phyloP scores from a whole-genome alignment of 1,284 basidiomycete species.

The Sporisorium exsertum region DNA sequence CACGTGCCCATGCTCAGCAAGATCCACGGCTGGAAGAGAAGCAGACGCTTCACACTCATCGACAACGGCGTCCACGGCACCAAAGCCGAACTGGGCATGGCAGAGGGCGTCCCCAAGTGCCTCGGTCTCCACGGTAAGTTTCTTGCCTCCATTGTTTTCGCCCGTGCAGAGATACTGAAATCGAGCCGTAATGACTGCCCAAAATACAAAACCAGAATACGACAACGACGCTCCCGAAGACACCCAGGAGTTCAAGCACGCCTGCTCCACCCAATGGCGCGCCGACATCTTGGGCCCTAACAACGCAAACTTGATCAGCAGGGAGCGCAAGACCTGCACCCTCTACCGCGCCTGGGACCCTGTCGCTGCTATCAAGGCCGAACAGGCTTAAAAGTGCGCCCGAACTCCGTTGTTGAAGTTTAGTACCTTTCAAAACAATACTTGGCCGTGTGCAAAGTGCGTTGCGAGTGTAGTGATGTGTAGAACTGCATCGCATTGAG shows the following conservation, averaged over 20 bases:
- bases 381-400: not conserved
- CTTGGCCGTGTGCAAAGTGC: too few species aligned
- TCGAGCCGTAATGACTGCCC: not conserved
- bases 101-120: slow-evolving; percentile 28
- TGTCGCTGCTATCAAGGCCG: slow-evolving; percentile 26
- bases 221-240: slow-evolving; percentile 15
- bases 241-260: slow-evolving; percentile 40
- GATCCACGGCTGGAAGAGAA: slow-evolving; percentile 59
- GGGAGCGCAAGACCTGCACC: slow-evolving; percentile 52
- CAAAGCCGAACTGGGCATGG: slow-evolving; percentile 20
- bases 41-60: slow-evolving; percentile 53
- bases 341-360: slow-evolving; percentile 60
- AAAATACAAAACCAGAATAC: slow-evolving; percentile 36
- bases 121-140: slow-evolving; percentile 54
- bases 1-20: slow-evolving; percentile 48
- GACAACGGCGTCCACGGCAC: slow-evolving; percentile 48
- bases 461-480: too few species aligned
- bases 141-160: not conserved
- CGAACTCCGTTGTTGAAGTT: too few species aligned
- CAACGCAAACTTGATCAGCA: slow-evolving; percentile 20
- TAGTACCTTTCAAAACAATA: too few species aligned
- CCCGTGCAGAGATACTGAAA: not conserved
- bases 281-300: slow-evolving; percentile 23
- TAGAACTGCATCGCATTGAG: too few species aligned
- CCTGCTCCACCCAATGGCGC: slow-evolving; percentile 47